Conservation (phyloP, 805 yeast genomes). For the Phaffomyces antillensis region DNA sequence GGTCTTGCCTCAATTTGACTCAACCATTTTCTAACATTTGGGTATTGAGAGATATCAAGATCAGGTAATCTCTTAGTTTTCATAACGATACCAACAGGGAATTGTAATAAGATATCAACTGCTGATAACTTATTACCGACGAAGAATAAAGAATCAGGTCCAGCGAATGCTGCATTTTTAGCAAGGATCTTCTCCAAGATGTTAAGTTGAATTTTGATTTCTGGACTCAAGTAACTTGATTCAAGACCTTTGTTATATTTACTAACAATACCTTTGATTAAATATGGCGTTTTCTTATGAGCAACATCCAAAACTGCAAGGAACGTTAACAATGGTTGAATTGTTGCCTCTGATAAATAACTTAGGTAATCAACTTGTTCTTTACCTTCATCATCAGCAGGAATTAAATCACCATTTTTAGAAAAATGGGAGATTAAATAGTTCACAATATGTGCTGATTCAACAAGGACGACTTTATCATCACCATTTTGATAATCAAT, state of each 20-base stretch:
- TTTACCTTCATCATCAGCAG: constrained; percentile 32
- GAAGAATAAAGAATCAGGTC: constrained; percentile 25
- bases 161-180: constrained; percentile 18
- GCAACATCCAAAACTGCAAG: constrained; percentile 32
- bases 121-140: constrained; percentile 45
- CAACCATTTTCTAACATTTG: constrained; percentile 23
- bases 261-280: constrained; percentile 37
- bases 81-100: constrained; percentile 25
- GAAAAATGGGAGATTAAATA: constrained; percentile 48
- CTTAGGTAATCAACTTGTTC: constrained; percentile 43
- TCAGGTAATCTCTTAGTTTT: constrained; percentile 16
- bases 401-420: constrained; percentile 29
- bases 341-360: constrained; percentile 56
- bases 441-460: constrained; percentile 53
- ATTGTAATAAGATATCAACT: constrained; percentile 49
- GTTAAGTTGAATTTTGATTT: constrained; percentile 32
- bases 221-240: constrained; percentile 37
- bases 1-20: constrained; percentile 19
- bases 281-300: constrained; percentile 37
- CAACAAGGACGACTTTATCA: constrained; percentile 35
- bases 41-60: constrained; percentile 18
- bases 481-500: constrained; percentile 28
- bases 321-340: constrained; percentile 42
- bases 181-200: constrained; percentile 34
- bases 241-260: constrained; percentile 39